These are phyloP conservation scores for Globomyces sp. DNA, from an alignment of 371 early-diverging fungal genomes.

Conservation along the genomic window DNA sequence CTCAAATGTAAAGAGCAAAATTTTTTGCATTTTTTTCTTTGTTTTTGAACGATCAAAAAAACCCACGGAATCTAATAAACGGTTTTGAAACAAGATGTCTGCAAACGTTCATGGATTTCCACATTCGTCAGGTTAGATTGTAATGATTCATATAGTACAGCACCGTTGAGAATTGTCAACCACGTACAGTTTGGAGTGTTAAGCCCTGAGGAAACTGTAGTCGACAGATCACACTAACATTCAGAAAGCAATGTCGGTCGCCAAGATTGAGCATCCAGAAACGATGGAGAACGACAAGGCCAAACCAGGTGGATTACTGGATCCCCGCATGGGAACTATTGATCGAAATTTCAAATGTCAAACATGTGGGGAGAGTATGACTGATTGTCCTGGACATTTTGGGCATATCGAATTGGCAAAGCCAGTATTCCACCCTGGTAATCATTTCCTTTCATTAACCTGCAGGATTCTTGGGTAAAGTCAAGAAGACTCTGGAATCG, in stretches of 20 bases:
- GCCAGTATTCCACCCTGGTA: constrained; percentile 90
- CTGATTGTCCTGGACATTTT: constrained; percentile 99
- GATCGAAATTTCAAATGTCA: constrained; percentile 98
- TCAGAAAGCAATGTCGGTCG: constrained; percentile 95
- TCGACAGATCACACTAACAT: constrained; percentile 8
- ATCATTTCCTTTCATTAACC: background rate
- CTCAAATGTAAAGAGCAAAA: too few relatives aligned
- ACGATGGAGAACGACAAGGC: constrained; percentile 92
- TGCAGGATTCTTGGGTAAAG: constrained; percentile 48
- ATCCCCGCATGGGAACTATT: constrained; percentile 98
- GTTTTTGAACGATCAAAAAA: too few relatives aligned
- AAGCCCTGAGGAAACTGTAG: constrained; percentile 94
- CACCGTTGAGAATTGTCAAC: constrained; percentile 86
- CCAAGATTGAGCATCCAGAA: constrained; percentile 94
- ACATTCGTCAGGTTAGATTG: constrained; percentile 49
- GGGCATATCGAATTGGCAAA: constrained; percentile 98
- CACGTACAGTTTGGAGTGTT: constrained; percentile 95
- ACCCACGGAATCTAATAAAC: too few relatives aligned
- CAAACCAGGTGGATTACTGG: constrained; percentile 91
- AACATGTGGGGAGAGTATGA: constrained; percentile 96
- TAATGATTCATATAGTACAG: constrained; percentile 44
- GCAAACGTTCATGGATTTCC: constrained; percentile 45
- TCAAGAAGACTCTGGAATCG: constrained; percentile 99
- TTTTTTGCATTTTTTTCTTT: too few relatives aligned
- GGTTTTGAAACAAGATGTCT: constrained; percentile 1